Evolutionary conservation across 1,284 basidiomycete genomes (phyloP).

Genomic region (Porogramme epimiltina): DNA sequence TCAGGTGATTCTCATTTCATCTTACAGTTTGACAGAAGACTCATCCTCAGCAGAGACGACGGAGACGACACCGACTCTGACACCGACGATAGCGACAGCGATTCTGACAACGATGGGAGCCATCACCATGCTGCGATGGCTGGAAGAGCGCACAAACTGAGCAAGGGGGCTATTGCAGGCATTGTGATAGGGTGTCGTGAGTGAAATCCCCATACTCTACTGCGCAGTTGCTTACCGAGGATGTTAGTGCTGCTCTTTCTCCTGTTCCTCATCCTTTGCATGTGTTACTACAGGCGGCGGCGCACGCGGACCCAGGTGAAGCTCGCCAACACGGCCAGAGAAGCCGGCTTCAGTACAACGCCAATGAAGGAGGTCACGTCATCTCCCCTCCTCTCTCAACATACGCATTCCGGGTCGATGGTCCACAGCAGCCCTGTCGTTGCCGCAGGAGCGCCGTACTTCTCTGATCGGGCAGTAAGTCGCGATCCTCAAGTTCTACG

Average conservation of each 20-base stretch:
- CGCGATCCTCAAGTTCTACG: slow-evolving; percentile 1
- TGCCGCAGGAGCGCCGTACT: background rate
- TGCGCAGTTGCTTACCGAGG: background rate
- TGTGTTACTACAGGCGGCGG: slow-evolving; percentile 16
- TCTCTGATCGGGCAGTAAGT: background rate
- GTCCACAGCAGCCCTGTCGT: background rate
- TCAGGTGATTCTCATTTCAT: too few species aligned
- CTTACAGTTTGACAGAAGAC: too few species aligned
- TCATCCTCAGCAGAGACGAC: slow-evolving; percentile 1
- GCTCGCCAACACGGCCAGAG: background rate
- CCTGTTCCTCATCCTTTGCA: slow-evolving; percentile 14
- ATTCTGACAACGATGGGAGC: slow-evolving; percentile 4
- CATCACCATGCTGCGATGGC: background rate
- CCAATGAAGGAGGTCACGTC: slow-evolving; percentile 9
- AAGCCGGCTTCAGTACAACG: slow-evolving; percentile 1
- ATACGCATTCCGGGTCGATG: background rate
- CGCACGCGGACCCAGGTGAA: background rate
- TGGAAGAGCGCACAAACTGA: slow-evolving; percentile 4
- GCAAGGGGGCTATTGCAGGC: slow-evolving; percentile 27
- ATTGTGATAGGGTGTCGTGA: slow-evolving; percentile 29
- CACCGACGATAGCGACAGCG: slow-evolving; percentile 14
- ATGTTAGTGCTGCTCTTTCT: slow-evolving; percentile 14
- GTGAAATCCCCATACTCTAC: slow-evolving; percentile 2
- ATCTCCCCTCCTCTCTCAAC: slow-evolving; percentile 3
- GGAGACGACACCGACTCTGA: slow-evolving; percentile 3